phyloP scores from a whole-genome alignment of 140 eudicot species.

The Ambrosia hybrid region DNA sequence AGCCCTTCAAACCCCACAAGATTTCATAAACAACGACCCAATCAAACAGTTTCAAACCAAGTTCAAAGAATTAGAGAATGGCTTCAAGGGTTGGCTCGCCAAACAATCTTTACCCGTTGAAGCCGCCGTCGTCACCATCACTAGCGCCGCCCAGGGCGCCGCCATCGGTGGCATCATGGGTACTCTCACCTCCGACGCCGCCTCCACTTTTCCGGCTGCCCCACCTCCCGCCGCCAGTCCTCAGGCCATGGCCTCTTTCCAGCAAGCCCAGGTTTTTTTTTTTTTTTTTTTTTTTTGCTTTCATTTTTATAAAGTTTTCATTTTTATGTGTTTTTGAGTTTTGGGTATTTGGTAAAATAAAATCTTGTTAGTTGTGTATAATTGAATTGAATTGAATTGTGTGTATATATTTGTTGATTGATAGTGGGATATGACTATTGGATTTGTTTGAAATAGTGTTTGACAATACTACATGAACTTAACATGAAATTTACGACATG shows the following conservation, averaged over 20 bases:
- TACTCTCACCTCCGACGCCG: conserved; percentile 49
- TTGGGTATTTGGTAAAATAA: too few species aligned
- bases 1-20: conserved; percentile 1
- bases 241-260: conserved; percentile 69
- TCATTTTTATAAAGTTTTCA: too few species aligned
- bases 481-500: too few species aligned
- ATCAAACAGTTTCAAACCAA: conserved; percentile 55
- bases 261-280: conserved; percentile 52
- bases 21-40: conserved; percentile 47
- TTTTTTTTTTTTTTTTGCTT: neutral
- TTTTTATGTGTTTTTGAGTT: too few species aligned
- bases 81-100: conserved; percentile 65
- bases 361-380: too few species aligned
- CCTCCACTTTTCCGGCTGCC: conserved; percentile 34
- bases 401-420: too few species aligned
- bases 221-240: conserved; percentile 54
- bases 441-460: too few species aligned
- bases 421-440: too few species aligned
- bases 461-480: too few species aligned
- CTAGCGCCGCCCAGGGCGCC: conserved; percentile 80
- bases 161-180: conserved; percentile 86
- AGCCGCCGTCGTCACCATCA: conserved; percentile 67
- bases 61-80: conserved; percentile 57
- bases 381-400: too few species aligned
- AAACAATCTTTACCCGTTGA: conserved; percentile 84